Conservation (phyloP, 106 monocot genomes). For the Hemerocallis citrina region DNA sequence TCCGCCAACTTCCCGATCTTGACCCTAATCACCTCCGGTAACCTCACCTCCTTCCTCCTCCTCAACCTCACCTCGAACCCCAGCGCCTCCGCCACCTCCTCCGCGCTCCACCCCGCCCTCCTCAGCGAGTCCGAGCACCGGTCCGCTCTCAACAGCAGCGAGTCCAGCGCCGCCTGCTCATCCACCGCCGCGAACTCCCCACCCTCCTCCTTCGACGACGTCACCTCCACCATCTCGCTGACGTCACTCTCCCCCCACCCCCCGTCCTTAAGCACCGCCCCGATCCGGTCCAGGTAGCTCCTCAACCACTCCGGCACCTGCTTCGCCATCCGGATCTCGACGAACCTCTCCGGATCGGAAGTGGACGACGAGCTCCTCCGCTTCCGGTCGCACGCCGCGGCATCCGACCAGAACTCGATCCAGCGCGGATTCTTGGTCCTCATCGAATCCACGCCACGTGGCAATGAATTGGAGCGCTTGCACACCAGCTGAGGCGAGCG, state of each 20-base stretch:
- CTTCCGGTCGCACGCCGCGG: conserved; percentile 13
- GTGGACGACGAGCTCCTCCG: conserved; percentile 25
- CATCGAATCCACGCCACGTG: conserved; percentile 19
- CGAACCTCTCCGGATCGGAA: conserved; percentile 14
- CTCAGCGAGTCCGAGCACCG: conserved; percentile 30
- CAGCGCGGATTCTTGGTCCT: conserved; percentile 22
- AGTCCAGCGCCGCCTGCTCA: conserved; percentile 21
- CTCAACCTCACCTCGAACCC: conserved; percentile 9
- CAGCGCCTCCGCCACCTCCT: conserved; percentile 33
- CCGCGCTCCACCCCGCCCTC: conserved; percentile 45
- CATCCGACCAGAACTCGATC: conserved; percentile 63
- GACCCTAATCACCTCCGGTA: conserved; percentile 21
- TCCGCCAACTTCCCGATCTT: conserved; percentile 23
- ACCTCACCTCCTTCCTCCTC: conserved; percentile 1
- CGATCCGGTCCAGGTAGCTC: conserved; percentile 21
- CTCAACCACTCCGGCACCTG: conserved; percentile 32
- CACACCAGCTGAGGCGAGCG: not conserved
- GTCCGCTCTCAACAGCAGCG: conserved; percentile 27
- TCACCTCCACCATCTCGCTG: conserved; percentile 35
- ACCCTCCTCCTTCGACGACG: not conserved
- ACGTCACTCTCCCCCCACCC: conserved; percentile 41
- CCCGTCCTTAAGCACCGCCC: conserved; percentile 18
- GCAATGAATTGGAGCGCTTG: not conserved
- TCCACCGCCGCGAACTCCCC: conserved; percentile 4
- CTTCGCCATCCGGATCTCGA: conserved; percentile 18